Percentiles rank a stretch among this genome's conserved stretches.
Evolutionary conservation across 2,329 filamentous ascomycete genomes (phyloP).

Genomic region (Aspergillus sp.): DNA sequence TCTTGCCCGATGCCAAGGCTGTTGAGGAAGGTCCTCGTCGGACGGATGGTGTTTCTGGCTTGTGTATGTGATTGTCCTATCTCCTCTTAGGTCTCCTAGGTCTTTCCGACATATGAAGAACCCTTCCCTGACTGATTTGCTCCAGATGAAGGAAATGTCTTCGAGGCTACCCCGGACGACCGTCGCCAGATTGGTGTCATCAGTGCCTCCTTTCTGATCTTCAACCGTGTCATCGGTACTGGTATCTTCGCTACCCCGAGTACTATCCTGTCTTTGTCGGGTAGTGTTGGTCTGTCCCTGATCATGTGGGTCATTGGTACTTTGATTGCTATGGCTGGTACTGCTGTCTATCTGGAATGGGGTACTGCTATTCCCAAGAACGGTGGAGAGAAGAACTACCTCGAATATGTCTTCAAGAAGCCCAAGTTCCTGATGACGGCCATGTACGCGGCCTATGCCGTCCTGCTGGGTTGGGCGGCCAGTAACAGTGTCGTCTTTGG

Average conservation of each 20-base stretch:
- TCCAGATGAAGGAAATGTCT: conserved; percentile 40
- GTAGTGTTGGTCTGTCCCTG: conserved; percentile 50
- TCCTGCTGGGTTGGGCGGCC: conserved; percentile 54
- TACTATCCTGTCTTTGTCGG: conserved; percentile 46
- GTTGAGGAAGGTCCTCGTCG: conserved; percentile 27
- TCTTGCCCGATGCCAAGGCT: conserved; percentile 25
- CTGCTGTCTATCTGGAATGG: conserved; percentile 51
- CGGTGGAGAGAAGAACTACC: conserved; percentile 57
- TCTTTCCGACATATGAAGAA: not conserved
- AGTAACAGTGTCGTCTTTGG: conserved; percentile 57
- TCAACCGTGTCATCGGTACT: conserved; percentile 53
- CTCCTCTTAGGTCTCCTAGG: not conserved
- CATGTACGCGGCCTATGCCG: conserved; percentile 55
- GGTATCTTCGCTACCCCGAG: conserved; percentile 54
- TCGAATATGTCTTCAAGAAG: conserved; percentile 55
- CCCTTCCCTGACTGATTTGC: not conserved
- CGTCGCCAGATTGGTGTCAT: conserved; percentile 44
- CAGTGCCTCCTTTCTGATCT: conserved; percentile 49
- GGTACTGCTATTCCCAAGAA: conserved; percentile 52
- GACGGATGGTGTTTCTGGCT: conserved; percentile 35
- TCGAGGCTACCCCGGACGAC: conserved; percentile 36
- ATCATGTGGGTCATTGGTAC: conserved; percentile 54
- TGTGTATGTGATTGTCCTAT: conserved; percentile 28
- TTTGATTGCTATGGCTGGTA: conserved; percentile 50
- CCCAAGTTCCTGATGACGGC: conserved; percentile 57